Evolutionary conservation across 1,139 yeast species (phyloP).

Genomic region (Hansenula lynferdii): DNA sequence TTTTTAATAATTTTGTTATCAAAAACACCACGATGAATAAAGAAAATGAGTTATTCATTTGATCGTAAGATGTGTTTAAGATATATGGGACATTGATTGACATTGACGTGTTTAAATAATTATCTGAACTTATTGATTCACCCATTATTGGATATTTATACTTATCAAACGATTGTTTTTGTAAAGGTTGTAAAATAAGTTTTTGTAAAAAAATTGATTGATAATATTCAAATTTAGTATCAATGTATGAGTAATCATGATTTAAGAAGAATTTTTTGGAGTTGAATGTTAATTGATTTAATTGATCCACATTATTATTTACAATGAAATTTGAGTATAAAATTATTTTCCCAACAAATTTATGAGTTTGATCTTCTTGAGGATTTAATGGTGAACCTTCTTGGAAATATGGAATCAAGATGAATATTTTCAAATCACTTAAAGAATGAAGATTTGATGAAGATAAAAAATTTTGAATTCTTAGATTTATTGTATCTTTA

Average conservation of each 20-base stretch:
- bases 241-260: slow-evolving; percentile 1
- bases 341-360: slow-evolving; percentile 21
- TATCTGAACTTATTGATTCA: not conserved
- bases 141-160: not conserved
- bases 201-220: not conserved
- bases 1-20: slow-evolving; percentile 3
- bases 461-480: slow-evolving; percentile 14
- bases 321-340: slow-evolving; percentile 17
- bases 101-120: not conserved
- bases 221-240: slow-evolving; percentile 1
- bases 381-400: slow-evolving; percentile 20
- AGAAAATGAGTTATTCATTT: not conserved
- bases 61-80: not conserved
- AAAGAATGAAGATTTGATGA: slow-evolving; percentile 10
- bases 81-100: not conserved
- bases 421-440: slow-evolving; percentile 13
- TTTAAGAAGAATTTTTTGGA: slow-evolving; percentile 1
- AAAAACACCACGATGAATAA: not conserved
- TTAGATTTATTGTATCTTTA: slow-evolving; percentile 10
- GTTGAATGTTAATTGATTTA: slow-evolving; percentile 1
- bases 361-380: slow-evolving; percentile 19
- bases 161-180: not conserved
- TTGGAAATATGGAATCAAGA: slow-evolving; percentile 17
- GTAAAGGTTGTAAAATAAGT: not conserved
- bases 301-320: slow-evolving; percentile 12